Evolutionary conservation across 106 monocot species (phyloP).

Genomic region (Narthecium ossifragum): DNA sequence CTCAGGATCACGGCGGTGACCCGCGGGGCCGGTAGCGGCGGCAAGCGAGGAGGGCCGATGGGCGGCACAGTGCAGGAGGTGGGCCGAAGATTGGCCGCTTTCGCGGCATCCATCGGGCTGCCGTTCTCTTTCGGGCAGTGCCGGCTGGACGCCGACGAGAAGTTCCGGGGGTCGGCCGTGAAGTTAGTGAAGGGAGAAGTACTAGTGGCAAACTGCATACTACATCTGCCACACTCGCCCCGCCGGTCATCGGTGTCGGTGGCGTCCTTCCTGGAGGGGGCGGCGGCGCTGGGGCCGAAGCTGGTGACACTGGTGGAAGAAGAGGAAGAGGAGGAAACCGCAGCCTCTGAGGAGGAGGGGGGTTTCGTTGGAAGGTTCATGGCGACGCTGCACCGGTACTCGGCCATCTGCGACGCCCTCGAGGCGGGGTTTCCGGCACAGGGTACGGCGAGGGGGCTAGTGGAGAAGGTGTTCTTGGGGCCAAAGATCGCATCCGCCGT

Average conservation of each 20-base stretch:
- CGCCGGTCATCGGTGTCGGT: slow-evolving; percentile 21
- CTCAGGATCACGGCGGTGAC: slow-evolving; percentile 50
- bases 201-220: slow-evolving; percentile 38
- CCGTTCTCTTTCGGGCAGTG: slow-evolving; percentile 56
- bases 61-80: slow-evolving; percentile 26
- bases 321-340: slow-evolving; percentile 23
- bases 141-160: slow-evolving; percentile 41
- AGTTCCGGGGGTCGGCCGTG: slow-evolving; percentile 32
- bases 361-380: slow-evolving; percentile 27
- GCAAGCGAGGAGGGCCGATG: not conserved
- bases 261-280: slow-evolving; percentile 30
- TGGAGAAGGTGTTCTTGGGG: slow-evolving; percentile 31
- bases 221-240: slow-evolving; percentile 30
- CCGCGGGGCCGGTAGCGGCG: slow-evolving; percentile 12
- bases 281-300: slow-evolving; percentile 9
- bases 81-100: slow-evolving; percentile 36
- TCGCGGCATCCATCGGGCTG: slow-evolving; percentile 46
- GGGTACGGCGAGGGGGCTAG: slow-evolving; percentile 25
- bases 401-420: slow-evolving; percentile 31
- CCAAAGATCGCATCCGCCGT: slow-evolving; percentile 28
- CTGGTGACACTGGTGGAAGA: slow-evolving; percentile 26
- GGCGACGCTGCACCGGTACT: slow-evolving; percentile 35
- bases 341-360: not conserved
- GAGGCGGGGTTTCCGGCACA: slow-evolving; percentile 40
- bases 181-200: slow-evolving; percentile 41